These are phyloP conservation scores for Camellia japonica DNA, from an alignment of 148 eudicot genomes.

Conservation along the genomic window DNA sequence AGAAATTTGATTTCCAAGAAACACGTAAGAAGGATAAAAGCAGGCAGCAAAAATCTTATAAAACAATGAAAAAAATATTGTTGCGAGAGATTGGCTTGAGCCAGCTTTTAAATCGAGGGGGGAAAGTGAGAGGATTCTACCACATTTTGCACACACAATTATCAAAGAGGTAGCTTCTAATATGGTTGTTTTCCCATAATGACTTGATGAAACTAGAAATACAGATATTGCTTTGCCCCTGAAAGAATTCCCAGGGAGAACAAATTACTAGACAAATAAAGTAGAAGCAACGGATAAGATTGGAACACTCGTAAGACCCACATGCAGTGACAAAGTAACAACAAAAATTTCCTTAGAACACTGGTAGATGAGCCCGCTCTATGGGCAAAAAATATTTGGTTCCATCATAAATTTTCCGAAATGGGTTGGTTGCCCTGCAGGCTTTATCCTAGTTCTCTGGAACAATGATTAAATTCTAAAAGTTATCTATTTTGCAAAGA, in stretches of 20 bases:
- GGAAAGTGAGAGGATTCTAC: not conserved
- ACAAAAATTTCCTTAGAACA: not conserved
- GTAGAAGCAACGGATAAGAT: not conserved
- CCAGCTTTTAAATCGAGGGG: not conserved
- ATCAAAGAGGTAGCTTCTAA: not conserved
- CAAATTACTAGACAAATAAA: not conserved
- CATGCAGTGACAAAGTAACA: not conserved
- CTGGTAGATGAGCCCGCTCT: not conserved
- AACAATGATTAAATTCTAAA: no score
- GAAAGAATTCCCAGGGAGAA: not conserved
- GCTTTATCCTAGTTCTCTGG: not conserved
- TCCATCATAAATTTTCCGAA: not conserved
- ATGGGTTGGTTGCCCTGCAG: not conserved
- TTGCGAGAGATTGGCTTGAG: not conserved
- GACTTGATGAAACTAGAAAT: not conserved
- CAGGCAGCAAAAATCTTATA: not conserved
- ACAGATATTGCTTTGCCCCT: not conserved
- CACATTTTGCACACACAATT: not conserved
- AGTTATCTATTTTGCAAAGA: no score
- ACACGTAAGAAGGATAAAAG: not conserved
- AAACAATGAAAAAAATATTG: not conserved
- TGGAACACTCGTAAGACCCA: not conserved
- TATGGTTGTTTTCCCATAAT: not conserved
- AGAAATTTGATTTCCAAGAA: not conserved
- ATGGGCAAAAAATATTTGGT: not conserved